phyloP scores from a whole-genome alignment of 495 filamentous ascomycete genomes.

The Xylaria intraflava region DNA sequence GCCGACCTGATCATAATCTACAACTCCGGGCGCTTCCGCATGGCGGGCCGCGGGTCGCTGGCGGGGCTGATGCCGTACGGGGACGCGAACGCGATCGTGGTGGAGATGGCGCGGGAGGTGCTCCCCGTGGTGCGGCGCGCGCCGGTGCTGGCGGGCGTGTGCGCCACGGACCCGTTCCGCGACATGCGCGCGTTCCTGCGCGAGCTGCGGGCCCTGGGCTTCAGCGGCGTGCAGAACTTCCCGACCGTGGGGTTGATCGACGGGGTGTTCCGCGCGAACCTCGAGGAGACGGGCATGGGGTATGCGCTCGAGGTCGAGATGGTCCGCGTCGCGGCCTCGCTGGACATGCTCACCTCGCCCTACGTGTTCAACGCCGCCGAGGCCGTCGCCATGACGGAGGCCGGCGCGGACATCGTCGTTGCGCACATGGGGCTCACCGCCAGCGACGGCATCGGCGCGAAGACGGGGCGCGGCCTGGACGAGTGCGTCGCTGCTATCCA shows the following conservation, averaged over 20 bases:
- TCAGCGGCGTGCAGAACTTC: slow-evolving; percentile 66
- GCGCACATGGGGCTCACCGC: slow-evolving; percentile 66
- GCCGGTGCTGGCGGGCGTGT: slow-evolving; percentile 60
- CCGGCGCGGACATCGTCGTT: slow-evolving; percentile 61
- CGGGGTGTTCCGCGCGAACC: slow-evolving; percentile 55
- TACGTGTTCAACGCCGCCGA: slow-evolving; percentile 61
- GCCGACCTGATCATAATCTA: slow-evolving; percentile 65
- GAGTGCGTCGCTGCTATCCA: slow-evolving; percentile 54
- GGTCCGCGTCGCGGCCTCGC: slow-evolving; percentile 47
- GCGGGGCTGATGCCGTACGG: slow-evolving; percentile 67
- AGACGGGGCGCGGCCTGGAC: slow-evolving; percentile 53
- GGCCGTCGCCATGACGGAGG: slow-evolving; percentile 51
- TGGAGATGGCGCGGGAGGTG: slow-evolving; percentile 60
- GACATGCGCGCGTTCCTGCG: slow-evolving; percentile 50
- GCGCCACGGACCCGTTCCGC: slow-evolving; percentile 60
- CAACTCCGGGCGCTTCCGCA: slow-evolving; percentile 66
- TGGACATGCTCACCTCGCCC: slow-evolving; percentile 59
- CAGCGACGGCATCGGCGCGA: slow-evolving; percentile 56
- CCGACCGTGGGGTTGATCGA: slow-evolving; percentile 67
- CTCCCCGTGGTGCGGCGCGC: slow-evolving; percentile 54
- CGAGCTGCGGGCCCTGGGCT: slow-evolving; percentile 53
- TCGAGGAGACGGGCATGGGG: slow-evolving; percentile 68
- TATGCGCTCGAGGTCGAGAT: slow-evolving; percentile 59
- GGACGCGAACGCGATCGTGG: slow-evolving; percentile 61
- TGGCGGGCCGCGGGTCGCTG: slow-evolving; percentile 65